Conservation (phyloP, 2,329 filamentous ascomycete genomes). For the Leptographium procerum region DNA sequence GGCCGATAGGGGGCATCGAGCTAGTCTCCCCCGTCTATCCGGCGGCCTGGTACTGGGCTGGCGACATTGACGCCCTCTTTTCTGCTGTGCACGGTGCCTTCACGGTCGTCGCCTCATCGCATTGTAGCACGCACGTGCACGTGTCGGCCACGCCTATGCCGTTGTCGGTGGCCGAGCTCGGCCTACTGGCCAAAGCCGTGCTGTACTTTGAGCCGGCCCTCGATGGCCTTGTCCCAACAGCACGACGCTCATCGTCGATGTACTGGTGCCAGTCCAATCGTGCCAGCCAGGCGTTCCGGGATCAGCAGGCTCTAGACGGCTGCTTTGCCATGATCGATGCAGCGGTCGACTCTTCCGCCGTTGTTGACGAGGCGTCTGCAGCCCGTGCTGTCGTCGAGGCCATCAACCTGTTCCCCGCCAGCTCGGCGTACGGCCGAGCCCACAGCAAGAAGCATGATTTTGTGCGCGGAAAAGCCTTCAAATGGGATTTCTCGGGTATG, state of each 20-base stretch:
- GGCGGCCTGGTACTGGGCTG: constrained; percentile 17
- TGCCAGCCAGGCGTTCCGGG: constrained; percentile 15
- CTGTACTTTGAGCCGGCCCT: constrained; percentile 24
- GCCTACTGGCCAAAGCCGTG: constrained; percentile 19
- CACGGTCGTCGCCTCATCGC: constrained; percentile 13
- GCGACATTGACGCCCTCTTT: constrained; percentile 22
- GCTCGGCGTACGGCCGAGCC: constrained; percentile 19
- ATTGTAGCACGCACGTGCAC: constrained; percentile 28
- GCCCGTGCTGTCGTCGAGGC: constrained; percentile 11
- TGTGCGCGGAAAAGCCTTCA: constrained; percentile 27
- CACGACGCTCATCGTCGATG: constrained; percentile 13
- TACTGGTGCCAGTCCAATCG: constrained; percentile 28
- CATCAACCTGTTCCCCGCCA: constrained; percentile 22
- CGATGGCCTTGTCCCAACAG: constrained; percentile 19
- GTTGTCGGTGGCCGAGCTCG: constrained; percentile 15
- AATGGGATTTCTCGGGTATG: constrained; percentile 26
- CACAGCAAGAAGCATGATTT: constrained; percentile 22
- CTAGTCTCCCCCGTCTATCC: constrained; percentile 24
- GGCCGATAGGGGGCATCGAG: constrained; percentile 6
- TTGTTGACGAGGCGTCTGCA: constrained; percentile 2
- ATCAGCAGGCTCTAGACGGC: constrained; percentile 7
- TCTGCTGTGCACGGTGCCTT: constrained; percentile 16
- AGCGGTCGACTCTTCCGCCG: constrained; percentile 12
- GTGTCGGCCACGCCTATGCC: constrained; percentile 17
- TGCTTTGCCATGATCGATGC: constrained; percentile 18